Conservation (phyloP, 192 early-diverging fungal species). For the Linnemannia elongata region DNA sequence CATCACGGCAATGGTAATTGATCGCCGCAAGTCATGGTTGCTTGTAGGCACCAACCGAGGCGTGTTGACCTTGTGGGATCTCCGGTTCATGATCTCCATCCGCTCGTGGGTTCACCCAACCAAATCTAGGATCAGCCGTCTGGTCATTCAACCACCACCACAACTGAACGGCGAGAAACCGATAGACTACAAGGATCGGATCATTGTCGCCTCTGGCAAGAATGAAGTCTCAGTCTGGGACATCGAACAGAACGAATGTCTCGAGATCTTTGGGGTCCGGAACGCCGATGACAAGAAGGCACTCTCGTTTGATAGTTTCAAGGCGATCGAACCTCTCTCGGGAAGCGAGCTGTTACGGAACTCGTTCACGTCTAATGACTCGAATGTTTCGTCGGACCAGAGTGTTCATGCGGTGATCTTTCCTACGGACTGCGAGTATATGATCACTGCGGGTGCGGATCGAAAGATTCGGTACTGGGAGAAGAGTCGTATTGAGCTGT, state of each 20-base stretch:
- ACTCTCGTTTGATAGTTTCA: constrained; percentile 61
- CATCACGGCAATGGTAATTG: constrained; percentile 76
- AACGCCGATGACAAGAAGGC: constrained; percentile 63
- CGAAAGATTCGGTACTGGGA: constrained; percentile 93
- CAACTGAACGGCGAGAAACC: constrained; percentile 41
- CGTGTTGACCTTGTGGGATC: constrained; percentile 82
- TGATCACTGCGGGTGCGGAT: constrained; percentile 87
- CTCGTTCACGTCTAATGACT: constrained; percentile 69
- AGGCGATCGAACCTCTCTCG: constrained; percentile 62
- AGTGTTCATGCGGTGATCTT: constrained; percentile 74
- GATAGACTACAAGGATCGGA: constrained; percentile 21
- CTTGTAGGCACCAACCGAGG: constrained; percentile 83
- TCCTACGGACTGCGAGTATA: constrained; percentile 66
- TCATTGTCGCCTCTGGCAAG: constrained; percentile 77
- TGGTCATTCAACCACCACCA: constrained; percentile 61
- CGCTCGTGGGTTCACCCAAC: constrained; percentile 84
- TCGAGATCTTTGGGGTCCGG: constrained; percentile 78
- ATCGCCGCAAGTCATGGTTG: constrained; percentile 74
- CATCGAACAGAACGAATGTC: constrained; percentile 76
- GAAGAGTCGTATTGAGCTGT: constrained; percentile 74
- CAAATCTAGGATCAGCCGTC: constrained; percentile 68
- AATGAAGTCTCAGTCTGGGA: constrained; percentile 90
- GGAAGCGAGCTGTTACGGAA: constrained; percentile 67
- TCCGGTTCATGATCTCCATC: constrained; percentile 80
- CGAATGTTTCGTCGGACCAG: constrained; percentile 67